Percentiles rank a stretch among this genome's conserved stretches.
Conservation (phyloP, 345 rosid species). For the Eucalyptus polybractea region DNA sequence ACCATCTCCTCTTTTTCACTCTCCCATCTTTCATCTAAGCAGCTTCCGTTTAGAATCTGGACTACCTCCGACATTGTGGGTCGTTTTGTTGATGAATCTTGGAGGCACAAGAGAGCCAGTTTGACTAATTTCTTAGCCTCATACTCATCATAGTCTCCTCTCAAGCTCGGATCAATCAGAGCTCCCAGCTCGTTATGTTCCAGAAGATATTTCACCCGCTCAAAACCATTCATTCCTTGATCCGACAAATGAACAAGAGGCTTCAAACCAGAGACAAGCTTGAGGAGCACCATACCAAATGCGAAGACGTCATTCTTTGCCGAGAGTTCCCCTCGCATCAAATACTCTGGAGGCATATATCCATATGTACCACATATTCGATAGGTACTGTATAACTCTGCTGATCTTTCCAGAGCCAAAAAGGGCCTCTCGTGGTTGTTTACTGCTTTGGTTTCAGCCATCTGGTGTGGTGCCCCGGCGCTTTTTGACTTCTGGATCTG, state of each 20-base stretch:
- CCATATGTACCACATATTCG: not conserved
- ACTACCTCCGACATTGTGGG: not conserved
- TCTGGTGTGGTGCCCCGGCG: not conserved
- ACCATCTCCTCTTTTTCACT: not conserved
- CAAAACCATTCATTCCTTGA: too few species aligned
- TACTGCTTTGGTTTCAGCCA: not conserved
- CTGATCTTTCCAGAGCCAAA: not conserved
- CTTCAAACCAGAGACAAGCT: not conserved
- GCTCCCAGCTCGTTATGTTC: not conserved
- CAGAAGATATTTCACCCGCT: not conserved
- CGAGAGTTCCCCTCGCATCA: not conserved
- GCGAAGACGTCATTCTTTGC: not conserved
- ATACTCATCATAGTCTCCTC: not conserved
- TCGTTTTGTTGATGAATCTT: not conserved
- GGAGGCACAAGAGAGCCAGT: not conserved
- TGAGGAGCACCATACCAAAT: not conserved
- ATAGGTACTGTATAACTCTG: not conserved
- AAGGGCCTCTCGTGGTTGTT: not conserved
- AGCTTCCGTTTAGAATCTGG: not conserved
- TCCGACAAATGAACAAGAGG: not conserved
- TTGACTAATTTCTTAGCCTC: not conserved
- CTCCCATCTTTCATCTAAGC: not conserved
- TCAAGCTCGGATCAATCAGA: not conserved
- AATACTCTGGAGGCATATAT: not conserved
- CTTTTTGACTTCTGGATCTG: not conserved